Base-by-base conservation (phyloP, 1,284 basidiomycete genomes). In the Rhodotorula sp. region DNA sequence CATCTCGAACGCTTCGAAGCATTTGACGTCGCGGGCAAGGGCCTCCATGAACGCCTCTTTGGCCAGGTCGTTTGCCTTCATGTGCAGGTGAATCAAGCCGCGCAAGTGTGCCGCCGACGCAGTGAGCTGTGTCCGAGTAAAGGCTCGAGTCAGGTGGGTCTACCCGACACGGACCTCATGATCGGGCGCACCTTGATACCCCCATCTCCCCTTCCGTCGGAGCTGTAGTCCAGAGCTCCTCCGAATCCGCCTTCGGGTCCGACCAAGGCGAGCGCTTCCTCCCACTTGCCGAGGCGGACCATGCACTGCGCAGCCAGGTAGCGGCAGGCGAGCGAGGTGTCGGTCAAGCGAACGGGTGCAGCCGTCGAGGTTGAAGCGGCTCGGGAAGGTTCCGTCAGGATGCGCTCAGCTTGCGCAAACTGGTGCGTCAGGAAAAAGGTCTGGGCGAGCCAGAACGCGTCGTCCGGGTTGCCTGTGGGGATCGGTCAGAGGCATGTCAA, bases 381-480 rank as follows among this genome's bases (percentile, higher is more conserved):
- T 26, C 54, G 26, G 60, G 65, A 8, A 1, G 68, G 59, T 0
- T 70, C 86, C 0, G 90, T 93, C 57, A 99, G 86, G 26, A 99
- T 85, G 61, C 91, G 87, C 81, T 97, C 94, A 2, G 97, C 95
- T 54, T 94, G 90, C 12, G 92, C 89, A 81, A 95, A 99, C 76
- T 97, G 92, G 76, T 95, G 90, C 7, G 91, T 94, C 82, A 94
- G 88, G 80, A 97, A 99, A 82, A 94, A 94, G 0, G 92, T 92
- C 80, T 99, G 95, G 1, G 97, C 95, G 23, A 99, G 87, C 93
- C 95, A 98, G 81, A 98, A 99, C 15, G 94, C 97, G 81, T 99
- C 97, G 80, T 95, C 95, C 47, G 92, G 88, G 77, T 97, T 92
- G 74, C 89, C 93, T 94, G 76, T 52, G 16, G 54, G 43, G 10